A percentile compares a stretch with the other conserved stretches of the same genome.
Evolutionary conservation across 1,284 basidiomycete species (phyloP).

Genomic region (Volvariella volvacea): DNA sequence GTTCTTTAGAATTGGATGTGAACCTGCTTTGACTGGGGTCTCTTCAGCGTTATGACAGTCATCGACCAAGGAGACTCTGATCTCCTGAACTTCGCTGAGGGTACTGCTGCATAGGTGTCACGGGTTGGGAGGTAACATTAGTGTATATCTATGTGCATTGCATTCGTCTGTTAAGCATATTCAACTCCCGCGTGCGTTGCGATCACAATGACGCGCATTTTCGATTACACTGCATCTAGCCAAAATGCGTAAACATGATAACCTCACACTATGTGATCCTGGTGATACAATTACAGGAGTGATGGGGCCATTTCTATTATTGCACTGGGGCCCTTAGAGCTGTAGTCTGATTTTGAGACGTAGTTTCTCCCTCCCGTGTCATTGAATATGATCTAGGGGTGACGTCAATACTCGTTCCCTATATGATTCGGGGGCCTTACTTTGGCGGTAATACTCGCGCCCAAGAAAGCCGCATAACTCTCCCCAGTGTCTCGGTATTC

Average conservation of each 20-base stretch:
- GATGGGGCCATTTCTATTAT: slow-evolving; percentile 71
- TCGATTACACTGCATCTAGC: neutral
- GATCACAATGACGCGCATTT: neutral
- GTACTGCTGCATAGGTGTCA: slow-evolving; percentile 34
- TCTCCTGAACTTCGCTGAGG: slow-evolving; percentile 75
- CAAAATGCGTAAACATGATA: too few species aligned
- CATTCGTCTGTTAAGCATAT: neutral
- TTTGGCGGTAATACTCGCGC: slow-evolving; percentile 83
- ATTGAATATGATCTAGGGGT: slow-evolving; percentile 48
- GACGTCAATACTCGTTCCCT: neutral
- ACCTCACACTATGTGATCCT: too few species aligned
- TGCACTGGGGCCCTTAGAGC: slow-evolving; percentile 60
- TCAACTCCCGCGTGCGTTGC: too few species aligned
- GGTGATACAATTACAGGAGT: slow-evolving; percentile 46
- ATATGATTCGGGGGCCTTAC: slow-evolving; percentile 41
- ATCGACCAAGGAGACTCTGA: slow-evolving; percentile 97
- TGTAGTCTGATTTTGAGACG: slow-evolving; percentile 73
- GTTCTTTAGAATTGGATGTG: neutral
- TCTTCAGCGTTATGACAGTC: slow-evolving; percentile 90
- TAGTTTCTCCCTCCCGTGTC: slow-evolving; percentile 61
- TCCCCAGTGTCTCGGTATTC: slow-evolving; percentile 85
- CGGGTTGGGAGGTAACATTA: neutral
- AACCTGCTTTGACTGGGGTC: neutral
- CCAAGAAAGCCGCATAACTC: slow-evolving; percentile 80
- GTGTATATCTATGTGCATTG: slow-evolving; percentile 1